Evolutionary conservation across 345 rosid species (phyloP), one percentile per base, ranked within the genome.

Genomic region (Populus simonii): DNA sequence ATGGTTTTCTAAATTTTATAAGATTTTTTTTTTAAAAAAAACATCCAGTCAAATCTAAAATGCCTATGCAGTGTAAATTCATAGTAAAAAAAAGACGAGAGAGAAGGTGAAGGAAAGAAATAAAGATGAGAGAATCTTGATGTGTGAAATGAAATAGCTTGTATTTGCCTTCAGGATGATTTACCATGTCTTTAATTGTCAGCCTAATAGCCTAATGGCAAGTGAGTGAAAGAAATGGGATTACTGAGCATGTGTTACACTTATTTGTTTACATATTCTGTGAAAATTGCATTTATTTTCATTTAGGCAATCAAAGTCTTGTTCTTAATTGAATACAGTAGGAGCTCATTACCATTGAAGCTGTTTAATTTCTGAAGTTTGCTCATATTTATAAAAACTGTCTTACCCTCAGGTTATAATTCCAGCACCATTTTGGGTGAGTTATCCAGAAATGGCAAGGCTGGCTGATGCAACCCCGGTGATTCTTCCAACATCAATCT

Each of bases 381-480:
- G 63, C 36, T 47, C 59, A 71, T 17, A 23, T 78, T 51, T 45
- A 36, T 59, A 20, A 25, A 25, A 43, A 31, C 1, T 33, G 20
- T 33, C 15, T 47, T 67, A 31, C 18, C 51, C 75, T 25, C 86
- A 96, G 99, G 99, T 94, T 82, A 85, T 96, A 67, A 94, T 96
- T 80, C 99, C 99, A 16, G 97, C 95, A 74, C 99, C 99, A 17
- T 96, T 68, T 81, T 96, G 92, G 92, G 99, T 96, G 70, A 96
- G 99, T 89, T 96, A 96, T 87, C 95, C 98, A 8, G 98, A 96
- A 88, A 93, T 94, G 62, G 97, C 94, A 61, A 92, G 97, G 86
- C 77, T 96, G 61, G 98, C 97, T 6, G 97, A 94, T 83, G 99
- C 99, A 81, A 89, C 89, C 22, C 99, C 99, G 4, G 97, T 91